phyloP scores from a whole-genome alignment of 345 rosid genomes.

The Populus ilicifolia region DNA sequence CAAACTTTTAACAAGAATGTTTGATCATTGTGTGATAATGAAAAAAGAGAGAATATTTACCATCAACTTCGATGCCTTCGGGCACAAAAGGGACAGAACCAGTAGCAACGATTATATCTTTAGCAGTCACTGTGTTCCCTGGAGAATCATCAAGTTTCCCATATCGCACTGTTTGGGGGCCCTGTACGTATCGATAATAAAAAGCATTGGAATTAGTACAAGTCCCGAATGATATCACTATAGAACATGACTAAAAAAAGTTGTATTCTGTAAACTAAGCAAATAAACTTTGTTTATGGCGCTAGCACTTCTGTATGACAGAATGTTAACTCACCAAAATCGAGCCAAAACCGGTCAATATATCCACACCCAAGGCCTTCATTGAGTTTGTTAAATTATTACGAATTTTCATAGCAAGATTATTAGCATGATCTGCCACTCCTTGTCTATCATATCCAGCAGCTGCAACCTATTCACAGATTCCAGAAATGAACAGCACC shows the following conservation, averaged over 20 bases:
- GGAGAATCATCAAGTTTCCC: slow-evolving; percentile 50
- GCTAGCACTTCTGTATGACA: not conserved
- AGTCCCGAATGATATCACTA: not conserved
- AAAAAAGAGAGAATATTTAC: slow-evolving; percentile 34
- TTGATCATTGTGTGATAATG: not conserved
- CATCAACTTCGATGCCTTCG: slow-evolving; percentile 98
- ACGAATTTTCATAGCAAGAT: slow-evolving; percentile 84
- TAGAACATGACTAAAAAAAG: not conserved
- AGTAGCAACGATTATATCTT: slow-evolving; percentile 84
- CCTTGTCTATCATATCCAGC: slow-evolving; percentile 93
- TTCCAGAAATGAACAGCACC: not conserved
- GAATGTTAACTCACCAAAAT: slow-evolving; percentile 57
- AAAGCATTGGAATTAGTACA: slow-evolving; percentile 6
- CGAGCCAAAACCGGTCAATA: slow-evolving; percentile 80
- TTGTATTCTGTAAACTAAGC: not conserved
- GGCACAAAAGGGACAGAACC: slow-evolving; percentile 99
- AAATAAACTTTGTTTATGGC: not conserved
- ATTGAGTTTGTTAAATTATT: slow-evolving; percentile 85
- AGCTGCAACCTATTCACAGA: slow-evolving; percentile 63
- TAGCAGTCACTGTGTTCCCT: slow-evolving; percentile 64
- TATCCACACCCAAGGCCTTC: slow-evolving; percentile 94
- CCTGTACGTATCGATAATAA: slow-evolving; percentile 41
- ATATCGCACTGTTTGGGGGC: slow-evolving; percentile 87
- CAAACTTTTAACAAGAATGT: slow-evolving; percentile 7
- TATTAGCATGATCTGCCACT: slow-evolving; percentile 96